A percentile compares a stretch with the other conserved stretches of the same genome.
phyloP scores from a whole-genome alignment of 176 grass and related monocot species.

The Ampelocalamus luodianensis region DNA sequence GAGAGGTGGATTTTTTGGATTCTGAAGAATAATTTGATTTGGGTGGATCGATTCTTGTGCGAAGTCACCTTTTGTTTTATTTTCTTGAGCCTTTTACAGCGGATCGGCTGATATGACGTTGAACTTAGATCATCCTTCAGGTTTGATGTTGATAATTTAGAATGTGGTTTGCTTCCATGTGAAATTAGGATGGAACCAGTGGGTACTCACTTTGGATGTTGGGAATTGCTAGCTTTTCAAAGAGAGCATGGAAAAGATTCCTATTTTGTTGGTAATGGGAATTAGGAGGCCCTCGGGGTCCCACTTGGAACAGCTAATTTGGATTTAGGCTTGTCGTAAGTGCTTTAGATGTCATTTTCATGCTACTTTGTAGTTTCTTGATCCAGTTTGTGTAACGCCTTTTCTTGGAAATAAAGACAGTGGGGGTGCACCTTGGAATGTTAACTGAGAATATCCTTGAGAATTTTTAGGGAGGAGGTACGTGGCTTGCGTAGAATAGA shows the following conservation, averaged over 20 bases:
- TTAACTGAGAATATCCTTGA: not conserved
- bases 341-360: conserved; percentile 34
- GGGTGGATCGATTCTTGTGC: not conserved
- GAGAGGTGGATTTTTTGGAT: not conserved
- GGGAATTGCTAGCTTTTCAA: not conserved
- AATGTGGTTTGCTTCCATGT: conserved; percentile 14
- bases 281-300: not conserved
- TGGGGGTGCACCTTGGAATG: not conserved
- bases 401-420: conserved; percentile 30
- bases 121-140: conserved; percentile 1
- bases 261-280: conserved; percentile 19
- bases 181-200: not conserved
- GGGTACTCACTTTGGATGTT: conserved; percentile 14
- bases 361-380: conserved; percentile 14
- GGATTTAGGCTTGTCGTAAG: not conserved
- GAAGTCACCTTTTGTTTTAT: not conserved
- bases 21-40: not conserved
- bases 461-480: conserved; percentile 1
- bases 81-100: not conserved
- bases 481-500: not conserved
- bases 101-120: not conserved
- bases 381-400: not conserved
- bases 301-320: conserved; percentile 13
- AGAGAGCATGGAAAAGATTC: not conserved
- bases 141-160: not conserved